Evolutionary conservation across 768 basidiomycete genomes (phyloP).

Genomic region (Mycena galericulata): DNA sequence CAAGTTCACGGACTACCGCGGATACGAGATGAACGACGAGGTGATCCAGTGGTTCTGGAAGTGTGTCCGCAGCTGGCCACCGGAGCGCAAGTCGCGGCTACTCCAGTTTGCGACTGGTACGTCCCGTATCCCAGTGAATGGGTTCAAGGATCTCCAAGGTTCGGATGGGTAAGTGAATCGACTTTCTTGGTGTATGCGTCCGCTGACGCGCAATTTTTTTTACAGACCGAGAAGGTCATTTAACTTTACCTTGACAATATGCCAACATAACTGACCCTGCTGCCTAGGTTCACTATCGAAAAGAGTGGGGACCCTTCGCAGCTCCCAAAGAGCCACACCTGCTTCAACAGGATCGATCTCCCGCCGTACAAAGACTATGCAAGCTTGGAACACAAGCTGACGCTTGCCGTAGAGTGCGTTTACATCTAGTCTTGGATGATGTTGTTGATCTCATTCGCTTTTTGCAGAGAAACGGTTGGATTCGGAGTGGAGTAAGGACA

Average conservation of each 20-base stretch:
- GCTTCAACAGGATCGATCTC: slow-evolving; percentile 96
- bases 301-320: slow-evolving; percentile 98
- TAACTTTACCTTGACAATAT: slow-evolving; percentile 65
- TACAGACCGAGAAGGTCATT: slow-evolving; percentile 22
- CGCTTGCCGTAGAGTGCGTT: slow-evolving; percentile 92
- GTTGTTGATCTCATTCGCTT: slow-evolving; percentile 18
- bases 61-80: slow-evolving; percentile 96
- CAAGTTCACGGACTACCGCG: slow-evolving; percentile 99
- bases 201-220: not conserved
- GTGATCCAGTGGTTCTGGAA: slow-evolving; percentile 99
- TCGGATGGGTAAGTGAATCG: slow-evolving; percentile 72
- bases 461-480: slow-evolving; percentile 86
- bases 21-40: slow-evolving; percentile 94
- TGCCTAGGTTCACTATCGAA: slow-evolving; percentile 93
- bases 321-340: slow-evolving; percentile 95
- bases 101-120: slow-evolving; percentile 98
- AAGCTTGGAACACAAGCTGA: slow-evolving; percentile 94
- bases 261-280: not conserved
- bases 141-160: slow-evolving; percentile 98
- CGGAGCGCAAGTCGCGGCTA: slow-evolving; percentile 96
- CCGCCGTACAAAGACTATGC: slow-evolving; percentile 99
- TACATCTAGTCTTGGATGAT: slow-evolving; percentile 1
- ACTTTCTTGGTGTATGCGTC: not conserved
- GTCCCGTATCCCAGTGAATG: slow-evolving; percentile 96
- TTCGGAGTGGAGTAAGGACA: slow-evolving; percentile 87